Base-by-base conservation (phyloP, 2,329 filamentous ascomycete species). In the Microsporum ferrugineum region DNA sequence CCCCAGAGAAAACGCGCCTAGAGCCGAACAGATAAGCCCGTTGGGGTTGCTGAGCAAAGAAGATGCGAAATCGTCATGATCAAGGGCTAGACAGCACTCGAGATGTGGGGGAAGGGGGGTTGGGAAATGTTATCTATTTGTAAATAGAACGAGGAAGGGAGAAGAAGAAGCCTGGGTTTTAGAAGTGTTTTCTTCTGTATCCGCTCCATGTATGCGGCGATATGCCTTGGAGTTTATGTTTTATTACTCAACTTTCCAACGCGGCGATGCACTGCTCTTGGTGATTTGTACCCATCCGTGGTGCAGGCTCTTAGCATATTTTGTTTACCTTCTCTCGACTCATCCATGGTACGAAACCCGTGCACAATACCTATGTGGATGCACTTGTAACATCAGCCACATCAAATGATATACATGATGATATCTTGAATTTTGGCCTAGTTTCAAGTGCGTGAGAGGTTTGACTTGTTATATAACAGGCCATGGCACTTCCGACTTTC, bases 11-110 rank as follows among this genome's bases (percentile, higher is more conserved):
- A 86, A 89, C 70, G 87, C 85, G 62, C 90, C 90, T 63, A 91
- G 84, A 65, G 88, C 88, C 3, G 89, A 88, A 63, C 85, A 94
- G 79, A 95, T 97, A 80, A 82, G 90, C 75, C 91, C 88, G 73
- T 75, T 97, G 64, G 92, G 92, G 51, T 76, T 96, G 66, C 71
- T 97, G 68, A 86, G 87, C 71, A 90, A 90, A 75, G 87, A 94
- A 67, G 88, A 95, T 68, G 88, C 94, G 68, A 84, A 86, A 72
- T 81, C 82, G 71, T 80, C 45, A 51, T 51, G 45, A 51, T 51
- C 10, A 5, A 14, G 45, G 17, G 45, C 45, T 29, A 10, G 43
- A 27, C 8, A 10, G 17, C 23, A 47, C 17, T 23, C 17, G 17
- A 23, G n/a, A 17, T 2, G 14, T n/a, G n/a, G 39, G 17, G 17